Conservation (phyloP, 2,329 filamentous ascomycete genomes). For the Colletotrichum limetticola region DNA sequence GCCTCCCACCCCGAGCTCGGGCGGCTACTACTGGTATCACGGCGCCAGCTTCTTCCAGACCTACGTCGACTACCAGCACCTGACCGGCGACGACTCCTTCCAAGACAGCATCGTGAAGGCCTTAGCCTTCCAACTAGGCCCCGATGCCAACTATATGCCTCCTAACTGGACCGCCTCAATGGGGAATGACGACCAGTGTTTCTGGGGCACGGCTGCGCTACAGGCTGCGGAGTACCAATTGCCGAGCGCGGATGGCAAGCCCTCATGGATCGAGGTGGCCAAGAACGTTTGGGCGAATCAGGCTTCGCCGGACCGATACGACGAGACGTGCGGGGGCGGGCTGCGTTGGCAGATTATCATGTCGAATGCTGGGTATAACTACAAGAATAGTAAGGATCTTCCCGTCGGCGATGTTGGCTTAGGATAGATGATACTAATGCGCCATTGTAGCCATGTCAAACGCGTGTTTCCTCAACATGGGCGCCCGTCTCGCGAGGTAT, state of each 20-base stretch:
- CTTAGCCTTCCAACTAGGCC: constrained; percentile 58
- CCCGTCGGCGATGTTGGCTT: not conserved
- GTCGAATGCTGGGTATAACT: constrained; percentile 73
- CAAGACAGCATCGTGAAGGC: constrained; percentile 58
- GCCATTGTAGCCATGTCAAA: constrained; percentile 51
- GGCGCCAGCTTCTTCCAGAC: constrained; percentile 45
- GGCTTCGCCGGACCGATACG: constrained; percentile 58
- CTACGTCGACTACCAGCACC: constrained; percentile 52
- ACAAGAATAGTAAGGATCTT: constrained; percentile 63
- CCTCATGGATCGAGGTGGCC: constrained; percentile 65
- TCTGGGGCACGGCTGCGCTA: constrained; percentile 68
- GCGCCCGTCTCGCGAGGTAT: constrained; percentile 69
- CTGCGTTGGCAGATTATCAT: constrained; percentile 75
- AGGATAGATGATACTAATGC: not conserved
- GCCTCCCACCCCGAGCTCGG: constrained; percentile 36
- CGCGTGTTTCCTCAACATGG: constrained; percentile 60
- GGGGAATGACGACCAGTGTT: constrained; percentile 70
- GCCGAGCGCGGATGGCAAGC: constrained; percentile 54
- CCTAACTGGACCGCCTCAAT: constrained; percentile 53
- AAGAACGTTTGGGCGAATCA: constrained; percentile 67
- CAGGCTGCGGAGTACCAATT: constrained; percentile 65
- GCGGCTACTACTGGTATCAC: constrained; percentile 49
- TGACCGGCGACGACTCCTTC: constrained; percentile 61
- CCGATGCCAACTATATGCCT: constrained; percentile 61
- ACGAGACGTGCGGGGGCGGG: constrained; percentile 66